Conservation (phyloP, 176 grass and related monocot genomes). For the maize (Zea mays) region DNA sequence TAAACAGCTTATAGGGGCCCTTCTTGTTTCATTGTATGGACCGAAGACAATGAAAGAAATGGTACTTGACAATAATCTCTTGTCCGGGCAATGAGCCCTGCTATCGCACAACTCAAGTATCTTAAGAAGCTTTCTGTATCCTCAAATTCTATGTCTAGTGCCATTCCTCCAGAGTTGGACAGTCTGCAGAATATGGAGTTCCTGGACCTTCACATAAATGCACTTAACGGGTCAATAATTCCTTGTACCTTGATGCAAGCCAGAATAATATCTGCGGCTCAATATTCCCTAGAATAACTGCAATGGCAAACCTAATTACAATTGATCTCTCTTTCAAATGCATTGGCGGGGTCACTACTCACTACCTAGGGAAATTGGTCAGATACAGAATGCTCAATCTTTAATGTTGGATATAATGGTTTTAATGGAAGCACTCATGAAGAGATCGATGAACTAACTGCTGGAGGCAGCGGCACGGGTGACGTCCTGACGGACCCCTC, state of each 20-base stretch:
- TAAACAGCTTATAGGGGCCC: conserved; percentile 58
- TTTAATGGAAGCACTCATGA: conserved; percentile 66
- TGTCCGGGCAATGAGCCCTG: conserved; percentile 54
- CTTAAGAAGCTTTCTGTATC: conserved; percentile 57
- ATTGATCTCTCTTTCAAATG: conserved; percentile 81
- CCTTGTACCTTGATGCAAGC: conserved; percentile 74
- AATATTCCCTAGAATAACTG: conserved; percentile 69
- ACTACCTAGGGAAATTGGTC: conserved; percentile 66
- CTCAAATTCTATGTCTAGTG: conserved; percentile 54
- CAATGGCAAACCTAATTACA: conserved; percentile 56
- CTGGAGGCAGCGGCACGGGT: too few species aligned
- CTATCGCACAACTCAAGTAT: conserved; percentile 54
- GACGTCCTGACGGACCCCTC: too few species aligned
- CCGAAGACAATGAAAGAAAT: conserved; percentile 60
- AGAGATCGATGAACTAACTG: conserved; percentile 66
- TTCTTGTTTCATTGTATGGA: conserved; percentile 59
- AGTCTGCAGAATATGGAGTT: conserved; percentile 62
- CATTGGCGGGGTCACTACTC: conserved; percentile 61
- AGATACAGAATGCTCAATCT: conserved; percentile 47
- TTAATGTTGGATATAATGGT: conserved; percentile 69
- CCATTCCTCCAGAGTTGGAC: conserved; percentile 65
- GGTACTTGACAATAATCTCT: conserved; percentile 58
- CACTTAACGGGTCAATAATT: conserved; percentile 62
- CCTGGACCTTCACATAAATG: conserved; percentile 62
- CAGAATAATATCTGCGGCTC: conserved; percentile 62